Conservation (phyloP, 2,329 filamentous ascomycete genomes). For the Verticillium klebahnii region DNA sequence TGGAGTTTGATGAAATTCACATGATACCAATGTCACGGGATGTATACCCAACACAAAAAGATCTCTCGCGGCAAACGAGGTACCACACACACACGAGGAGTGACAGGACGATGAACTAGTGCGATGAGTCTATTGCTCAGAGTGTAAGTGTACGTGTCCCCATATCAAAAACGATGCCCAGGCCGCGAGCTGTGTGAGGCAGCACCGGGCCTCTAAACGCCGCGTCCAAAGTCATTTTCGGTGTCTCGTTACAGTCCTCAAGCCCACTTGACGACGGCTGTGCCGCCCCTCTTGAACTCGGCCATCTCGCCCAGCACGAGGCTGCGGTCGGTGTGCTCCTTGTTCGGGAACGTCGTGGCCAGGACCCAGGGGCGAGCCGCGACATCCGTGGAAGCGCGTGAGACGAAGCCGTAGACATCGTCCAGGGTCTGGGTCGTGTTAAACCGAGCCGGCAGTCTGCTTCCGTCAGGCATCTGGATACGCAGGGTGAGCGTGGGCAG, state of each 20-base stretch:
- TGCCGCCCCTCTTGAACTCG: conserved; percentile 63
- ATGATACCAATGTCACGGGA: conserved; percentile 12
- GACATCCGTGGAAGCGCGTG: conserved; percentile 55
- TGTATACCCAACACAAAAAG: not conserved
- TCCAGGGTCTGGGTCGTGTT: conserved; percentile 75
- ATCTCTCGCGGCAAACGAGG: not conserved
- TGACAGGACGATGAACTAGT: not conserved
- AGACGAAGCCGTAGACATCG: conserved; percentile 72
- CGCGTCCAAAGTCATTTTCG: not conserved
- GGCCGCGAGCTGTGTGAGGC: not conserved
- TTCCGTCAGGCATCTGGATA: conserved; percentile 74
- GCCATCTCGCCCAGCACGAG: conserved; percentile 54
- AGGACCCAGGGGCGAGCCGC: conserved; percentile 63
- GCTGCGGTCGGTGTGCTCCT: conserved; percentile 67
- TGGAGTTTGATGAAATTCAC: not conserved
- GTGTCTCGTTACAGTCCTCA: not conserved
- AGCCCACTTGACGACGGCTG: conserved; percentile 58
- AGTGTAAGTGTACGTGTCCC: not conserved
- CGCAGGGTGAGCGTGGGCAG: conserved; percentile 67
- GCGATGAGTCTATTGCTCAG: not conserved
- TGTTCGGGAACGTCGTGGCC: conserved; percentile 79
- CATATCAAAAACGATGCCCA: not conserved
- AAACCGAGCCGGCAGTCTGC: conserved; percentile 72
- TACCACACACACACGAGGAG: not conserved
- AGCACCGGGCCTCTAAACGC: not conserved